phyloP scores from a whole-genome alignment of 805 yeast species.

The Kodamaea neixiangensis region DNA sequence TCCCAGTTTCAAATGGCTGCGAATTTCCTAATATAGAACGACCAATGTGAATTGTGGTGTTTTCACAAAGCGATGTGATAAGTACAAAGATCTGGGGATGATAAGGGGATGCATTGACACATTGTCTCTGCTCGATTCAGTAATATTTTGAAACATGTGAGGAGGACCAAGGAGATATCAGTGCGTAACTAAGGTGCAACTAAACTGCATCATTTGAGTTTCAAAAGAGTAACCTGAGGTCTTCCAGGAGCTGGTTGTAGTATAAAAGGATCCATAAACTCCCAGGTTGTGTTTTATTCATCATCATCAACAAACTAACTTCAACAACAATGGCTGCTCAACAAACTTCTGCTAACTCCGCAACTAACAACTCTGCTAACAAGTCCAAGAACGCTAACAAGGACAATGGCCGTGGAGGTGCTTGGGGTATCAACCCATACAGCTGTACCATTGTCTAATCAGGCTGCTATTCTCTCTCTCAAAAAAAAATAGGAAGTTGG shows the following conservation, averaged over 20 bases:
- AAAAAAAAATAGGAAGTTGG: not conserved
- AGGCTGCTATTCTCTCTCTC: not conserved
- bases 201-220: not conserved
- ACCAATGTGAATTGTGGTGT: not conserved
- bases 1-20: slow-evolving; percentile 2
- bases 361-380: not conserved
- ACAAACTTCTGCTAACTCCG: not conserved
- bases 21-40: not conserved
- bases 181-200: not conserved
- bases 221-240: too few relatives aligned
- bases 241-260: not conserved
- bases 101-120: not conserved
- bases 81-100: not conserved
- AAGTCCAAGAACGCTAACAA: not conserved
- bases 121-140: not conserved
- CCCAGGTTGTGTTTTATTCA: not conserved
- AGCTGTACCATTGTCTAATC: not conserved
- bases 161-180: not conserved
- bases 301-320: not conserved
- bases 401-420: not conserved
- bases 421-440: slow-evolving; percentile 2
- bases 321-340: slow-evolving; percentile 2
- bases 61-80: not conserved
- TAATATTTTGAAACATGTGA: not conserved
- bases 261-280: not conserved